Percentiles rank a stretch among this genome's conserved stretches.
Conservation (phyloP, 2,329 filamentous ascomycete genomes). For the Seiridium unicorne region DNA sequence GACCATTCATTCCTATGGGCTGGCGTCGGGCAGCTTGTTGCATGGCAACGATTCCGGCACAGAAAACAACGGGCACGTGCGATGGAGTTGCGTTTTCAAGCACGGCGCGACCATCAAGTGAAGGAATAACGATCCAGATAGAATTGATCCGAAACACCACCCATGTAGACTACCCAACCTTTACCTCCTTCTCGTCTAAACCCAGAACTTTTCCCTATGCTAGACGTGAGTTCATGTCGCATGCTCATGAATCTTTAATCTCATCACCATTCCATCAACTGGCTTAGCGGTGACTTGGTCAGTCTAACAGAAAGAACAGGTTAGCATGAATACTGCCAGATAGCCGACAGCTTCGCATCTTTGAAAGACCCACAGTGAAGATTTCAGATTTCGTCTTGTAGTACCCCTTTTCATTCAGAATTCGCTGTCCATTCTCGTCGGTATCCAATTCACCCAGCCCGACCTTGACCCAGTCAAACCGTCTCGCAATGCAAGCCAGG, state of each 20-base stretch:
- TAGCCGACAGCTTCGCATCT: neutral
- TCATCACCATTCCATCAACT: constrained; percentile 4
- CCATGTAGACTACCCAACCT: no score
- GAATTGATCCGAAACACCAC: no score
- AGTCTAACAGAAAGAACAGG: neutral
- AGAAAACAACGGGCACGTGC: no score
- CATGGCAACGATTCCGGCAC: no score
- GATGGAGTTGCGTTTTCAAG: no score
- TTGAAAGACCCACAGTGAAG: constrained; percentile 2
- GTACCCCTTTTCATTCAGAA: constrained; percentile 6
- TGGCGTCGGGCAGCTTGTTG: no score
- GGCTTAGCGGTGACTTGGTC: constrained; percentile 5
- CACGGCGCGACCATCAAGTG: no score
- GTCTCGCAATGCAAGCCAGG: constrained; percentile 7
- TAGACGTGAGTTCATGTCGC: neutral
- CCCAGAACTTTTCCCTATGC: neutral
- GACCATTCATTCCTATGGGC: no score
- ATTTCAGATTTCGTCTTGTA: constrained; percentile 8
- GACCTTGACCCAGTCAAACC: constrained; percentile 8
- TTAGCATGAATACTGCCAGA: neutral
- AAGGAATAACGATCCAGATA: no score
- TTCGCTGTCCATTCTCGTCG: constrained; percentile 4
- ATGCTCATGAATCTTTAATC: neutral
- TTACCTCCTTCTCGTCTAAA: neutral
- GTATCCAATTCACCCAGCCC: neutral